These are phyloP conservation scores for Taphrina sp. DNA, from an alignment of 1,139 yeast species.

Conservation along the genomic window DNA sequence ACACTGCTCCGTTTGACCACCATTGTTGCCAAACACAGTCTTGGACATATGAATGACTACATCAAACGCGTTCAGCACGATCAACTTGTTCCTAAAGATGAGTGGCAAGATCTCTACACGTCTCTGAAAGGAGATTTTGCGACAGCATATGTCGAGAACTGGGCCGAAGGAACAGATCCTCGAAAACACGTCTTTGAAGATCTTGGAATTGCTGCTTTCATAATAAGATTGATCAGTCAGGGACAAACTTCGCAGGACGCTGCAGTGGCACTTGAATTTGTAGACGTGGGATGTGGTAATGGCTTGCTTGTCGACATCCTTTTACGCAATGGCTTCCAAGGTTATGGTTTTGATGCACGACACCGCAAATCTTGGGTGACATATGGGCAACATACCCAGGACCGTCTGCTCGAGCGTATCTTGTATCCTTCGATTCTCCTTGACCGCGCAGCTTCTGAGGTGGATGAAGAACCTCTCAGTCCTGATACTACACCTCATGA, in stretches of 20 bases:
- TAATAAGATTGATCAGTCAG: slow-evolving; percentile 81
- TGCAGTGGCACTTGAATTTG: slow-evolving; percentile 56
- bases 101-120: slow-evolving; percentile 80
- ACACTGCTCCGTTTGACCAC: slow-evolving; percentile 76
- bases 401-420: slow-evolving; percentile 65
- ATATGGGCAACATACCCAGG: slow-evolving; percentile 63
- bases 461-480: neutral
- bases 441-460: neutral
- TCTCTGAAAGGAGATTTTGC: slow-evolving; percentile 80
- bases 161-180: slow-evolving; percentile 95
- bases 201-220: slow-evolving; percentile 89
- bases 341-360: slow-evolving; percentile 87
- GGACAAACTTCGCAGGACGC: slow-evolving; percentile 41
- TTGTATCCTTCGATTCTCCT: slow-evolving; percentile 62
- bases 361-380: slow-evolving; percentile 81
- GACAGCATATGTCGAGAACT: slow-evolving; percentile 66
- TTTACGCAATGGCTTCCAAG: slow-evolving; percentile 72
- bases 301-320: slow-evolving; percentile 79
- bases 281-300: slow-evolving; percentile 95
- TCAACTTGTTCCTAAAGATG: slow-evolving; percentile 73
- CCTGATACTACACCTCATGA: neutral
- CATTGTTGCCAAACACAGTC: slow-evolving; percentile 79
- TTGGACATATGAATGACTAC: slow-evolving; percentile 79
- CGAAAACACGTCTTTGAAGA: slow-evolving; percentile 95
- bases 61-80: slow-evolving; percentile 88